Evolutionary conservation across 176 grass and related monocot species (phyloP).

Genomic region (Thalia dealbata): DNA sequence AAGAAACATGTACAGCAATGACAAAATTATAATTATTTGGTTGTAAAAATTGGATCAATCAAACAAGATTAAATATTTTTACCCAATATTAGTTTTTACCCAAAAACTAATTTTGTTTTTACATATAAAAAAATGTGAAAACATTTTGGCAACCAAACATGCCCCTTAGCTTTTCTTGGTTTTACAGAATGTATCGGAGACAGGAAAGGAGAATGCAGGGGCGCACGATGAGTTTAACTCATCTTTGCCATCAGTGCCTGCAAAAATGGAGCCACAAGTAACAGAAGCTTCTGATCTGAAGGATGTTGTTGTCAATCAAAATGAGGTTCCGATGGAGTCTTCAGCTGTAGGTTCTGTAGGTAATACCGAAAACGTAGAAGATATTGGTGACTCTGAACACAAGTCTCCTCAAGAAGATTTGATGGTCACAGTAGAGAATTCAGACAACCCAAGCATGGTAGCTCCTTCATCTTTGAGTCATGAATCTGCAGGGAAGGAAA

Average conservation of each 20-base stretch:
- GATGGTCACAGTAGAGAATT: neutral
- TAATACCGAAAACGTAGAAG: neutral
- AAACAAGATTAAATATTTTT: too few relatives aligned
- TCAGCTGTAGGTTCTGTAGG: neutral
- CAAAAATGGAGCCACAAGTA: neutral
- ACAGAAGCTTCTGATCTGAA: neutral
- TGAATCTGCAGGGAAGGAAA: neutral
- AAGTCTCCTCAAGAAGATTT: neutral
- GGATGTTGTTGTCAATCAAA: conserved; percentile 13
- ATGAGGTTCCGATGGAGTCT: neutral
- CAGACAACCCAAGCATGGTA: neutral
- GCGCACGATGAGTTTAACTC: neutral
- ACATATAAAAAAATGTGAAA: too few relatives aligned
- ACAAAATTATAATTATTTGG: too few relatives aligned
- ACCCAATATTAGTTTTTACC: too few relatives aligned
- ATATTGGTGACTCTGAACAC: neutral
- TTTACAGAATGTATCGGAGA: neutral
- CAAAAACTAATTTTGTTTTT: too few relatives aligned
- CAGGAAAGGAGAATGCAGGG: neutral
- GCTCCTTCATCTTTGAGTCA: neutral
- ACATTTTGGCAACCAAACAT: too few relatives aligned
- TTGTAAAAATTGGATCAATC: too few relatives aligned
- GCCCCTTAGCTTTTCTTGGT: too few relatives aligned
- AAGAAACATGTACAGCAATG: too few relatives aligned
- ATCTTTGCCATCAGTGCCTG: neutral